Percentiles rank a stretch among this genome's conserved stretches.
phyloP scores from a whole-genome alignment of 2,329 filamentous ascomycete genomes.

The Cytospora piceae region DNA sequence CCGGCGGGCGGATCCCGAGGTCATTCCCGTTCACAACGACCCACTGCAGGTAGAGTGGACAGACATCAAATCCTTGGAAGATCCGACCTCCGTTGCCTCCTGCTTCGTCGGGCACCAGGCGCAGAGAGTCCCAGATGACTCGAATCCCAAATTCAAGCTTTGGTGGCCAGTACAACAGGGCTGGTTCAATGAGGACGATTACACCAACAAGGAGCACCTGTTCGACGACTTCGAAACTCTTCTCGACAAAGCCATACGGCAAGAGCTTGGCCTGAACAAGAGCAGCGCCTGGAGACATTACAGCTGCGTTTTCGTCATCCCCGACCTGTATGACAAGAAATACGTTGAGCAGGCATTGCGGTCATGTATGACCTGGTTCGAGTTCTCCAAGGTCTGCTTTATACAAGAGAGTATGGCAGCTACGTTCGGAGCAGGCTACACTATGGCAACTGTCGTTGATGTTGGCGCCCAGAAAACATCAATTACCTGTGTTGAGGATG shows the following conservation, averaged over 20 bases:
- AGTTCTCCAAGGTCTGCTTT: slow-evolving; percentile 87
- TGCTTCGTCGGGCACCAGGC: slow-evolving; percentile 84
- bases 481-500: slow-evolving; percentile 95
- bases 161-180: slow-evolving; percentile 91
- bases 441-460: slow-evolving; percentile 92
- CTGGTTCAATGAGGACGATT: slow-evolving; percentile 89
- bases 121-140: slow-evolving; percentile 85
- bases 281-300: slow-evolving; percentile 87
- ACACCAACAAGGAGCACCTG: slow-evolving; percentile 76
- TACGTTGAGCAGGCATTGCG: slow-evolving; percentile 86
- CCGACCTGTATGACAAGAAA: slow-evolving; percentile 92
- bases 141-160: slow-evolving; percentile 84
- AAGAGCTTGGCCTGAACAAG: slow-evolving; percentile 77
- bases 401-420: slow-evolving; percentile 96
- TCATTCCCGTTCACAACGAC: slow-evolving; percentile 93
- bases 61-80: slow-evolving; percentile 68
- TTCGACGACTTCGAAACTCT: slow-evolving; percentile 87
- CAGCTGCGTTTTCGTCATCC: slow-evolving; percentile 95
- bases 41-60: slow-evolving; percentile 95
- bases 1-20: slow-evolving; percentile 77
- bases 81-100: slow-evolving; percentile 62
- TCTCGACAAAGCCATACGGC: slow-evolving; percentile 81
- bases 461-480: slow-evolving; percentile 97
- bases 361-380: slow-evolving; percentile 85
- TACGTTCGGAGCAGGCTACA: slow-evolving; percentile 93